A percentile compares a stretch with the other conserved stretches of the same genome.
phyloP scores from a whole-genome alignment of 2,329 filamentous ascomycete genomes.

The Colletotrichum sp. region DNA sequence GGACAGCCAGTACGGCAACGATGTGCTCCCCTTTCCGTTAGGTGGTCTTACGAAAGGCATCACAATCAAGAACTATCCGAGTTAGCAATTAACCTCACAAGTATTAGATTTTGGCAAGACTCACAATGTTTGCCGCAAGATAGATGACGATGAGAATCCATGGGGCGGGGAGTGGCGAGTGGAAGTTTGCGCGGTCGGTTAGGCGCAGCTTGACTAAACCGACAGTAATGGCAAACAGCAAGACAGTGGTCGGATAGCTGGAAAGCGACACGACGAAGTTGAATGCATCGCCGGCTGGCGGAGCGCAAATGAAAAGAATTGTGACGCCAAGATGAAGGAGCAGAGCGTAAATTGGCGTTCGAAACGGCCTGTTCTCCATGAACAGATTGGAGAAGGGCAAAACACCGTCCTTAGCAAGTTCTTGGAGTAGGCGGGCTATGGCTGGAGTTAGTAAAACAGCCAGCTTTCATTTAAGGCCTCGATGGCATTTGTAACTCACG shows the following conservation, averaged over 20 bases:
- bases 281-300: slow-evolving; percentile 26
- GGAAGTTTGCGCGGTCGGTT: slow-evolving; percentile 18
- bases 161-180: slow-evolving; percentile 20
- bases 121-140: slow-evolving; percentile 2
- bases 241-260: slow-evolving; percentile 22
- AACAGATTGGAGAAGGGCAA: slow-evolving; percentile 27
- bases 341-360: slow-evolving; percentile 25
- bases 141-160: slow-evolving; percentile 21
- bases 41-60: slow-evolving; percentile 15
- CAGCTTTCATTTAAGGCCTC: no score
- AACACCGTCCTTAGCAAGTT: slow-evolving; percentile 20
- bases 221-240: slow-evolving; percentile 20
- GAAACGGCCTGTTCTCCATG: slow-evolving; percentile 28
- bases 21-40: slow-evolving; percentile 11
- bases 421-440: slow-evolving; percentile 24
- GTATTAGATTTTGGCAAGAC: neutral
- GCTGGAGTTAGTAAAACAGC: neutral
- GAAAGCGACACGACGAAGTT: slow-evolving; percentile 26
- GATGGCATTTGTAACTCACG: neutral
- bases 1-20: slow-evolving; percentile 14
- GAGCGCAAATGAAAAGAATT: slow-evolving; percentile 26
- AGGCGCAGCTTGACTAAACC: slow-evolving; percentile 26
- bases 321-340: slow-evolving; percentile 24
- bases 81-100: neutral
- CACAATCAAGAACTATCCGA: neutral